Base-by-base conservation (phyloP, 2,329 filamentous ascomycete species). In the Diaporthe citri region DNA sequence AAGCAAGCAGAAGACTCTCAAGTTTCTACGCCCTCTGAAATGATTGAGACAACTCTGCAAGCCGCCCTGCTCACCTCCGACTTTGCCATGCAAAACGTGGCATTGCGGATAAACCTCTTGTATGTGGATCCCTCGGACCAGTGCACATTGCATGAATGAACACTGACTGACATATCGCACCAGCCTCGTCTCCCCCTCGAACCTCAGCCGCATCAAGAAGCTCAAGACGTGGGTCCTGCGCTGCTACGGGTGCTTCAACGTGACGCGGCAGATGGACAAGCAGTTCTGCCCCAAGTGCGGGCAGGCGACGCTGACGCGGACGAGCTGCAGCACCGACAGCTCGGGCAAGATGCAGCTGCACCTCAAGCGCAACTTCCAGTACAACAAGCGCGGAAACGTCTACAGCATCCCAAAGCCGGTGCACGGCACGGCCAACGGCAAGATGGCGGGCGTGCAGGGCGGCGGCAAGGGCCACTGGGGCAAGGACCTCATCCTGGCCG, bases 81-180 rank as follows among this genome's bases (percentile, higher is more conserved):
- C 87, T 98, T 94, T 85, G 96, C 97, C 73, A 97, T 99, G 95
- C 96, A 98, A 86, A 98, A 98, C 82, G 95, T 98, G 10, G 90
- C 97, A 2, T 89, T 99, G 6, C 95, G 97, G 79, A 97, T 98
- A 87, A 98, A 98, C 85, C 90, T 99, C 20, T 84, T 84, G 80
- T 81, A 76, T 22, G 78, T 75, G 5, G 7, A n/a, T 3, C 28
- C n/a, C 10, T 6, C 66, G 25, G 25, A 17, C 4, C 1, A n/a
- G 5, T 36, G 36, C 13, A 41, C 31, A 5, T 77, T 3, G 10
- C 10, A 15, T 12, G 7, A n/a, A 48, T 6, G 2, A 20, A 25
- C 6, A 55, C 25, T 25, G 36, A 66, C 62, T 28, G 28, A 52
- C 9, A 5, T 13, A 8, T 20, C 1, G 8, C 13, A 25, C 28